phyloP scores from a whole-genome alignment of 257 asterid species.

The Dorcoceras hygrometricum region DNA sequence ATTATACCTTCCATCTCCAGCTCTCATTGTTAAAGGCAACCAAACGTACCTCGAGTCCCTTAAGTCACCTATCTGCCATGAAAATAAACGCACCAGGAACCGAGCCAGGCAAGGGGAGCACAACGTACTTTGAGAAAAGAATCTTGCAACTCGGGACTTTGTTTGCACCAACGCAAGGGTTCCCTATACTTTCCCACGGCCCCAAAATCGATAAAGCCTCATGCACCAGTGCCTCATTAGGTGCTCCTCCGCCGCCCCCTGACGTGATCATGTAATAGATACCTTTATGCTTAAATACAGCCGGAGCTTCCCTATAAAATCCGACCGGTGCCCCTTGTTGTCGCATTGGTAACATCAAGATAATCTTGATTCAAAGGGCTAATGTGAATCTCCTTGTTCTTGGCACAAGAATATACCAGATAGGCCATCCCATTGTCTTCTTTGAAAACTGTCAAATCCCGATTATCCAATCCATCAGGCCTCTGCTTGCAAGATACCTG shows the following conservation, averaged over 20 bases:
- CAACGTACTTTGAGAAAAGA: slow-evolving; percentile 48
- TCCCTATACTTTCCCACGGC: slow-evolving; percentile 48
- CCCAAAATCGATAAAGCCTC: slow-evolving; percentile 42
- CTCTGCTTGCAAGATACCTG: slow-evolving; percentile 31
- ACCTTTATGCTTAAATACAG: slow-evolving; percentile 35
- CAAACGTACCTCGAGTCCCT: slow-evolving; percentile 42
- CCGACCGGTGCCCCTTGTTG: slow-evolving; percentile 37
- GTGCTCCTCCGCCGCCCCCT: slow-evolving; percentile 52
- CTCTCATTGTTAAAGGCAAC: slow-evolving; percentile 39
- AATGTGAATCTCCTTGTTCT: slow-evolving; percentile 41
- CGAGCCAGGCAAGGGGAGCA: slow-evolving; percentile 34
- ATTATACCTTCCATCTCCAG: slow-evolving; percentile 6
- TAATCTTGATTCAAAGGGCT: slow-evolving; percentile 35
- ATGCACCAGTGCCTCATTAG: slow-evolving; percentile 46
- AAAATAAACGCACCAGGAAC: slow-evolving; percentile 33
- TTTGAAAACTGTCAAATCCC: slow-evolving; percentile 42
- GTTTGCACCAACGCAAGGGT: slow-evolving; percentile 41
- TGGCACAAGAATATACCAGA: slow-evolving; percentile 37
- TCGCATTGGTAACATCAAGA: slow-evolving; percentile 29
- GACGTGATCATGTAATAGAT: slow-evolving; percentile 44
- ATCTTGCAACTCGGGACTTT: slow-evolving; percentile 33
- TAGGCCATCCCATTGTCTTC: slow-evolving; percentile 43
- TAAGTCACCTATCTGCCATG: slow-evolving; percentile 46
- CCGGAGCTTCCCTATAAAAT: slow-evolving; percentile 43
- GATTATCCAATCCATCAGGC: slow-evolving; percentile 45